These are phyloP conservation scores for Sungouiella blattae DNA, from an alignment of 805 yeast genomes.

Conservation along the genomic window DNA sequence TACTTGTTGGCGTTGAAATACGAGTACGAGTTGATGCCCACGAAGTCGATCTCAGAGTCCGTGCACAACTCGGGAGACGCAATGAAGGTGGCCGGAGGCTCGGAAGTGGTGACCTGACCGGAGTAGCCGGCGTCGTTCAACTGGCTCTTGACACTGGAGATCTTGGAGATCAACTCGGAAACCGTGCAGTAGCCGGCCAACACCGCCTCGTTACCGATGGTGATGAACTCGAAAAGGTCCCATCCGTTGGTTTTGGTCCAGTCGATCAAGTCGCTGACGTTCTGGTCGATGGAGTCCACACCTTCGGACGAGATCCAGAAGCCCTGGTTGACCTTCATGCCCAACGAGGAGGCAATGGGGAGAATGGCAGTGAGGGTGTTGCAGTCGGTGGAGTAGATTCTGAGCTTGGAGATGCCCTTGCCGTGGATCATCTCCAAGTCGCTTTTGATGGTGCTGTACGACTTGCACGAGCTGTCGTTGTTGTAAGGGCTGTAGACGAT, in stretches of 20 bases:
- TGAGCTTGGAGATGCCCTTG: constrained; percentile 61
- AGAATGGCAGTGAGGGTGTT: constrained; percentile 59
- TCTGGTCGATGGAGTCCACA: constrained; percentile 62
- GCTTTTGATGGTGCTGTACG: constrained; percentile 43
- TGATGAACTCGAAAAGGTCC: constrained; percentile 71
- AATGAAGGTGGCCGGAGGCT: constrained; percentile 77
- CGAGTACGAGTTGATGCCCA: constrained; percentile 84
- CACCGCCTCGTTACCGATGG: constrained; percentile 88
- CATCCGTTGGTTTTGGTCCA: constrained; percentile 53
- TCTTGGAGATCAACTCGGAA: constrained; percentile 60
- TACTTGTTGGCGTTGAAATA: constrained; percentile 65
- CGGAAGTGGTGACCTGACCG: constrained; percentile 79
- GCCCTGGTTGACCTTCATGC: constrained; percentile 79
- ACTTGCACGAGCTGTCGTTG: constrained; percentile 65
- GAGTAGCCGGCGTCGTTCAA: constrained; percentile 68
- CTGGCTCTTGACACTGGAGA: constrained; percentile 55
- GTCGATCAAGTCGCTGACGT: constrained; percentile 50
- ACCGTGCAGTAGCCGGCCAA: constrained; percentile 59
- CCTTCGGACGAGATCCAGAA: constrained; percentile 72
- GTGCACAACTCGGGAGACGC: constrained; percentile 67
- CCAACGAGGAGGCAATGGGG: constrained; percentile 56
- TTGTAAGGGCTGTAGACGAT: constrained; percentile 80
- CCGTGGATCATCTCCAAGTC: constrained; percentile 59
- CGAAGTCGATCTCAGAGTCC: constrained; percentile 67
- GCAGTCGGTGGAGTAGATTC: constrained; percentile 90